Percentiles rank a stretch among this genome's conserved stretches.
These are phyloP conservation scores for Lodderomyces margitis DNA, from an alignment of 1,139 yeast genomes.

Conservation along the genomic window DNA sequence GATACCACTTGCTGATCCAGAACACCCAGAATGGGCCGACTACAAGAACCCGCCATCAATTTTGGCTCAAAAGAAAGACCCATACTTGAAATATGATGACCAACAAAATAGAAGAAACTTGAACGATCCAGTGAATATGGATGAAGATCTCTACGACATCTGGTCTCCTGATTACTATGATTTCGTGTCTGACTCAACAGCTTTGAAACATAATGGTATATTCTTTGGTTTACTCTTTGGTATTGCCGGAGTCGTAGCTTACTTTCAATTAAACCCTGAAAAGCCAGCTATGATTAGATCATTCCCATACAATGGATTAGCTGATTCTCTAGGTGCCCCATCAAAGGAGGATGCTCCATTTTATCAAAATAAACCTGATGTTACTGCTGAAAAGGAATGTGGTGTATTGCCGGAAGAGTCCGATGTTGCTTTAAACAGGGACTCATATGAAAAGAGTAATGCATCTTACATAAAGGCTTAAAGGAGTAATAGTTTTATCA, in stretches of 20 bases:
- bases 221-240: constrained; percentile 58
- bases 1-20: constrained; percentile 44
- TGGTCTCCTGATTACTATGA: constrained; percentile 86
- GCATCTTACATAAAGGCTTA: constrained; percentile 15
- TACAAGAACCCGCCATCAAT: constrained; percentile 42
- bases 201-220: constrained; percentile 50
- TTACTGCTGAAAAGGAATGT: constrained; percentile 38
- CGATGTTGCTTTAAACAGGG: constrained; percentile 27
- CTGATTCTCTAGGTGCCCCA: constrained; percentile 68
- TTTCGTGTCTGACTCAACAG: constrained; percentile 58
- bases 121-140: constrained; percentile 67
- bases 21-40: constrained; percentile 45
- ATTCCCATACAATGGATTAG: constrained; percentile 73
- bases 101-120: constrained; percentile 79
- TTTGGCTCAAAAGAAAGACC: constrained; percentile 65
- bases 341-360: constrained; percentile 45
- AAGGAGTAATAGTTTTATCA: no score
- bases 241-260: constrained; percentile 54
- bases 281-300: constrained; percentile 76
- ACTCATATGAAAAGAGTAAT: constrained; percentile 35
- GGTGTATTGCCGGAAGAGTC: constrained; percentile 37
- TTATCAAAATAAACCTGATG: constrained; percentile 45
- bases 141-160: constrained; percentile 73
- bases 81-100: constrained; percentile 74
- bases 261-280: constrained; percentile 65